These are phyloP conservation scores for Aquanectria penicillioides DNA, from an alignment of 2,329 filamentous ascomycete genomes.

Conservation along the genomic window DNA sequence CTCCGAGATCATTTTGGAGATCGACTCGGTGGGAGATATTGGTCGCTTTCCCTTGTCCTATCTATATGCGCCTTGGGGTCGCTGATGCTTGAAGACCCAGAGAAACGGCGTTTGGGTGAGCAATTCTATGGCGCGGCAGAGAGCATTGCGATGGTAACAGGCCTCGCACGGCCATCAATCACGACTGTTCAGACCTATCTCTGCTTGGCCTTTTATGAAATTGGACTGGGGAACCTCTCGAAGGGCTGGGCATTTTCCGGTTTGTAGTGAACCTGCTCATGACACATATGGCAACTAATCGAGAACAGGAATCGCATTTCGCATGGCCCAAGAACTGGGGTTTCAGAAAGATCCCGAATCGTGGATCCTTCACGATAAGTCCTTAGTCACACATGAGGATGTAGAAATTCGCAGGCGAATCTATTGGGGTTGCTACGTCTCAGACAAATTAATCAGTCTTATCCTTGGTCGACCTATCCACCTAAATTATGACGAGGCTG, in stretches of 20 bases:
- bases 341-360: slow-evolving; percentile 39
- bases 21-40: slow-evolving; percentile 36
- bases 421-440: slow-evolving; percentile 44
- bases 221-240: slow-evolving; percentile 40
- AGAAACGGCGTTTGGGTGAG: slow-evolving; percentile 20
- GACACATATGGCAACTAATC: neutral
- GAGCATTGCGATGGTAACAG: slow-evolving; percentile 39
- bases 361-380: slow-evolving; percentile 33
- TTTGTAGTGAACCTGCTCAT: neutral
- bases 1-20: slow-evolving; percentile 38
- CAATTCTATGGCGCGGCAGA: slow-evolving; percentile 38
- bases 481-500: slow-evolving; percentile 8
- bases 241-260: slow-evolving; percentile 43
- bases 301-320: slow-evolving; percentile 41
- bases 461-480: slow-evolving; percentile 21
- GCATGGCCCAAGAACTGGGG: slow-evolving; percentile 43
- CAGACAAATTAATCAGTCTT: slow-evolving; percentile 40
- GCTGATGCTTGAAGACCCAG: slow-evolving; percentile 25
- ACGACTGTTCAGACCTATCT: slow-evolving; percentile 40
- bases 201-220: slow-evolving; percentile 42
- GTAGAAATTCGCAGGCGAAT: slow-evolving; percentile 42
- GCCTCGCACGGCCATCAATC: slow-evolving; percentile 34
- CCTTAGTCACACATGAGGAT: slow-evolving; percentile 34
- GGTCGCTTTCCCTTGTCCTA: slow-evolving; percentile 38
- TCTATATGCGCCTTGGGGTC: slow-evolving; percentile 39